Base-by-base conservation (phyloP, 1,139 yeast genomes). In the Blastobotrys capitulatus region DNA sequence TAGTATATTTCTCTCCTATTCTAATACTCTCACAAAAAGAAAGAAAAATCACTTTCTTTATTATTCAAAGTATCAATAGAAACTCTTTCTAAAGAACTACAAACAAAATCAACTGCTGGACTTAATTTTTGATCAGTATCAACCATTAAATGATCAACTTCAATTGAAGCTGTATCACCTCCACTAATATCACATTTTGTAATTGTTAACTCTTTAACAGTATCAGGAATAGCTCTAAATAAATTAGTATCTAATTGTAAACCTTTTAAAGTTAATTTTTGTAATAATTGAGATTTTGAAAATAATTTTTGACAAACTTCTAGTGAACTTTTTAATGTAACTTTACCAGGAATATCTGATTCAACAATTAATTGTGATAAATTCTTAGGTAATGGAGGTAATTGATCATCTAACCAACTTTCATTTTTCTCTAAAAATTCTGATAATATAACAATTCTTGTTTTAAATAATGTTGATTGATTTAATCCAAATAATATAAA, bases 91-190 rank as follows among this genome's bases (percentile, higher is more conserved):
- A 44, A 31, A 15, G 31, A 38, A 8, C 25, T 32, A 7, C 43
- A 38, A 15, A 39, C 44, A 13, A 46, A 18, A 7, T 32, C 37
- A 2, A 40, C 29, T 4, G 48, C 27, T 4, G 48, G 35, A 12
- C 41, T 18, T 34, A 46, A 20, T 26, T 46, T 40, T 31, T 46
- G 48, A 26, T 46, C 44, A 13, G 31, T 46, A 20, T 46, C 48
- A 39, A 46, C 19, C 40, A 46, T 26, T 36, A 46, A 22, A 16
- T 36, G 35, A 12, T 39, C 22, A 8, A 46, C 44, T 19, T 44
- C 15, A 4, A 46, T 35, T 19, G 12, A 32, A 12, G 44, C 48
- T 26, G 16, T 5, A 7, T 46, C 44, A 22, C 40, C 27, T 2
- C 44, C 44, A 18, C 15, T 34, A 34, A 46, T 46, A 7, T 46